Evolutionary conservation across 116 monocot species (phyloP).

Genomic region (Dioscorea cayenensis): DNA sequence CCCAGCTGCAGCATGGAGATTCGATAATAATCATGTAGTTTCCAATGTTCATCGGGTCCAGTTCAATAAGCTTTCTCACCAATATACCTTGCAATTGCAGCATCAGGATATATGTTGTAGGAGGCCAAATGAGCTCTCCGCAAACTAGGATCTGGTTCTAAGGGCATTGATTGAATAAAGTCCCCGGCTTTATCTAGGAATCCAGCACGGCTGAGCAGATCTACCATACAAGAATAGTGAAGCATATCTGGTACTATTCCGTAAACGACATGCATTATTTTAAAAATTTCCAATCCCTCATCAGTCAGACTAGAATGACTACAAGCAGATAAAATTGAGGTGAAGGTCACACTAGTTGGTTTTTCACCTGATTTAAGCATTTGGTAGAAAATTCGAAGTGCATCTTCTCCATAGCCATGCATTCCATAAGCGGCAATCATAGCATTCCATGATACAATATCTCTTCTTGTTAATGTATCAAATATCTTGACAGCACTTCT

Average conservation of each 20-base stretch:
- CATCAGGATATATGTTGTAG: conserved; percentile 8
- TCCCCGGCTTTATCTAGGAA: conserved; percentile 19
- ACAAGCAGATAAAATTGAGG: conserved; percentile 23
- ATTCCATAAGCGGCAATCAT: conserved; percentile 36
- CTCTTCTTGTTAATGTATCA: conserved; percentile 1
- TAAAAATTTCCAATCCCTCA: conserved; percentile 14
- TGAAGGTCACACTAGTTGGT: conserved; percentile 23
- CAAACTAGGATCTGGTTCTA: conserved; percentile 29
- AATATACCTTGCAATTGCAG: conserved; percentile 16
- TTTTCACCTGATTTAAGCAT: conserved; percentile 11
- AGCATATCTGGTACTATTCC: conserved; percentile 10
- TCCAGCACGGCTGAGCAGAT: conserved; percentile 31
- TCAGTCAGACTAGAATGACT: conserved; percentile 27
- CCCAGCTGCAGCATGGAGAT: conserved; percentile 30
- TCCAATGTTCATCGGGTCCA: conserved; percentile 28
- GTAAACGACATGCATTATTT: conserved; percentile 12
- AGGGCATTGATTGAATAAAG: conserved; percentile 25
- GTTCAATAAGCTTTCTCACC: conserved; percentile 21
- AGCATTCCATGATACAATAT: conserved; percentile 28
- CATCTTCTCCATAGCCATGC: conserved; percentile 19
- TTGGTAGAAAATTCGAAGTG: conserved; percentile 9
- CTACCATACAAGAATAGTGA: conserved; percentile 26
- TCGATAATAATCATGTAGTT: conserved; percentile 31
- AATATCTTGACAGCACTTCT: conserved; percentile 15
- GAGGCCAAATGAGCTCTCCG: conserved; percentile 38